Evolutionary conservation across 495 filamentous ascomycete species (phyloP), one percentile per base, ranked within the genome.

Genomic region (Neurospora africana): DNA sequence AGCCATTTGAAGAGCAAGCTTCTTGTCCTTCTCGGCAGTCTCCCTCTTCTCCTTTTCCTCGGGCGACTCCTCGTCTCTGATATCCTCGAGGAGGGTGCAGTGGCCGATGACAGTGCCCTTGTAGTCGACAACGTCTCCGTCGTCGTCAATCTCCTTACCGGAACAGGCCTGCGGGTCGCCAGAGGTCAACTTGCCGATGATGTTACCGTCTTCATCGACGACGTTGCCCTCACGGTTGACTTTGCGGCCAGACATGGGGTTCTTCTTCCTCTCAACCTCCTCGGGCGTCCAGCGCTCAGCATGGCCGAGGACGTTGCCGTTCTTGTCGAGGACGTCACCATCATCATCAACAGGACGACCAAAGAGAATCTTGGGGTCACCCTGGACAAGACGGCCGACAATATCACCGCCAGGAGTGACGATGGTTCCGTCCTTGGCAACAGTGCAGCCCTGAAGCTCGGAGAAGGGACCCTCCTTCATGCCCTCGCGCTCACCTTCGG

Each of bases 181-280:
- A 7, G 87, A 86, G 7, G 92, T 95, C 47, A 97, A 84, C 77
- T 90, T 90, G 71, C 91, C 93, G 74, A 95, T 89, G 69, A 95
- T 75, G 75, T 96, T 90, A 41, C 93, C 93, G 74, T 95, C 89
- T 58, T 90, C 86, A 75, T 95, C 91, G 58, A 91, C 87, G 1
- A 97, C 92, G 75, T 95, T 91, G 36, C 92, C 93, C 75, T 95
- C 91, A 47, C 88, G 89, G 83, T 90, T 95, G 79, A 97, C 90
- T 76, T 87, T 89, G 74, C 88, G 88, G 41, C 93, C 93, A 35
- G 90, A 82, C 89, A 95, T 93, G 69, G 82, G 81, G 70, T 79
- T 82, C 75, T 84, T 79, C 47, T 81, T 79, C 70, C 87, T 88
- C 80, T 91, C 85, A 76, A 92, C 90, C 83, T 90, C 88, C 72